Evolutionary conservation across 352 stramenopile species (phyloP), one percentile per base, ranked within the genome.

Genomic region (Aphanomyces stellatus): DNA sequence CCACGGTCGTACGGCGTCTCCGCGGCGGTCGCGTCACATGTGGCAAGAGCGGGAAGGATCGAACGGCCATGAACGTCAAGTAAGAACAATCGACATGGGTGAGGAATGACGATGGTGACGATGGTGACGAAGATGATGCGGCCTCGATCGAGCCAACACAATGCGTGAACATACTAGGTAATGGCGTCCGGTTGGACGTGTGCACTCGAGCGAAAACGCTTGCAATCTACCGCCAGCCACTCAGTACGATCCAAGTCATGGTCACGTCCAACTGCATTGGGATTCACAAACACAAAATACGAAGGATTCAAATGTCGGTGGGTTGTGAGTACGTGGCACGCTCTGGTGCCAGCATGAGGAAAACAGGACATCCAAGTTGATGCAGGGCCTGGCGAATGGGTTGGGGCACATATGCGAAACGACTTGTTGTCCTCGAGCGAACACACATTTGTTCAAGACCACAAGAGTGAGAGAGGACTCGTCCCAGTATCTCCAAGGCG

Each of bases 11-110:
- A 33, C 90, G 96, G 19, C 90, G 83, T 68, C 71, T 99, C 19
- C 87, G 95, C 53, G 95, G 93, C 28, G 93, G 91, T 0, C 83
- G 90, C 28, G 78, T 97, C 34, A 97, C 97, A 0, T 99, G 97
- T 81, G 99, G 95, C 81, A 99, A 99, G 70, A 96, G 82, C 22
- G 95, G 96, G 33, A 99, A 99, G 72, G 95, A 99, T 77, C 87
- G 96, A 53, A 99, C 96, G 35, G 95, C 93, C 22, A 99, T 99
- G 96, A 96, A 95, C 48, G 88, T 98, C 27, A 98, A 93, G 43
- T 88, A 97, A 30, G 96, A 98, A 69, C 86, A 98, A 69, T 87
- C 93, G 22, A 80, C 95, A 17, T 61, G 53, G 53, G 48, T 19
- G n/a, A 19, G n/a, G n/a, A n/a, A n/a, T 33, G 48, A 19, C 42